A percentile compares a stretch with the other conserved stretches of the same genome.
Conservation (phyloP, 2,329 filamentous ascomycete genomes). For the Sarocladium oryzae region DNA sequence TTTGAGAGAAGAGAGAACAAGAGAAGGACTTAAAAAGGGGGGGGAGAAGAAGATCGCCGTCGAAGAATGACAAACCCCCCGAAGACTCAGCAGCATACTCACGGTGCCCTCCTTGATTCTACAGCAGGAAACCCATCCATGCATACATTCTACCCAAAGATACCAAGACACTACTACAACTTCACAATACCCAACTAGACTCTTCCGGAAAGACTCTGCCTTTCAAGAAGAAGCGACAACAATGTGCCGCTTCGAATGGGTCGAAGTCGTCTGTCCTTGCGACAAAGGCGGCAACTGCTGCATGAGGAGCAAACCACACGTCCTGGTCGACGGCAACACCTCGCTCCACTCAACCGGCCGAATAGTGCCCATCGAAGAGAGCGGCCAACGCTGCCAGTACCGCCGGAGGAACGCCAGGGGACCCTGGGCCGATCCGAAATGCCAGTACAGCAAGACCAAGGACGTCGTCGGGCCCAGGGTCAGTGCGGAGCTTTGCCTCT, state of each 20-base stretch:
- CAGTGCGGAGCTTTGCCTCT: neutral
- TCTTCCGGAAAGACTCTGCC: too few relatives aligned
- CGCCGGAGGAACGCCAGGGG: slow-evolving; percentile 3
- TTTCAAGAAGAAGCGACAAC: neutral
- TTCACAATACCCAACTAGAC: too few relatives aligned
- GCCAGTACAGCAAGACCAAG: slow-evolving; percentile 1
- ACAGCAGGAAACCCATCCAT: too few relatives aligned
- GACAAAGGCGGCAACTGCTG: neutral
- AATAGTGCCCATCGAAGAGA: neutral
- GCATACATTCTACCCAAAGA: too few relatives aligned
- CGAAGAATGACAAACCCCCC: too few relatives aligned
- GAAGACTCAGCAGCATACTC: too few relatives aligned
- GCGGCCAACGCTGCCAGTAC: slow-evolving; percentile 3
- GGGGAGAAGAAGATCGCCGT: too few relatives aligned
- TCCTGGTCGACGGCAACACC: neutral
- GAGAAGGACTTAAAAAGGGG: too few relatives aligned
- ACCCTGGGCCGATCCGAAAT: slow-evolving; percentile 2
- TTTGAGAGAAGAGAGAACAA: too few relatives aligned
- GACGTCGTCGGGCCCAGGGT: neutral
- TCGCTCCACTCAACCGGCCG: neutral
- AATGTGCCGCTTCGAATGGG: slow-evolving; percentile 5
- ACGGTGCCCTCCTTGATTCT: too few relatives aligned
- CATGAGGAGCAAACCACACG: neutral
- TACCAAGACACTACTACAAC: too few relatives aligned
- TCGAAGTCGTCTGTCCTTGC: slow-evolving; percentile 8